phyloP scores from a whole-genome alignment of 139 green algal species.

The Chlamydomonas asymmetrica region DNA sequence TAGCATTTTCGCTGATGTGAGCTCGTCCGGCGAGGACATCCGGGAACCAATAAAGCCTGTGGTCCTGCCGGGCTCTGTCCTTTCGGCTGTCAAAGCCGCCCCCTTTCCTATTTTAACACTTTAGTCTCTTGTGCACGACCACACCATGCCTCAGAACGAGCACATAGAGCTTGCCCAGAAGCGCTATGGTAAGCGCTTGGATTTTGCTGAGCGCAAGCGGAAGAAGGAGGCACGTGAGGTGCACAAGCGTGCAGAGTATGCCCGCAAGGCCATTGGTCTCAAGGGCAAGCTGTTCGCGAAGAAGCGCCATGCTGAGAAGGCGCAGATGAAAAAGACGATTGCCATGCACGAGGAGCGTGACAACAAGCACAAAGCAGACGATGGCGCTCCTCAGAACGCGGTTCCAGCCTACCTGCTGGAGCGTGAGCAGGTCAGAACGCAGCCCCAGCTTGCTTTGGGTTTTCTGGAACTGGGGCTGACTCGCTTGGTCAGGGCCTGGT shows the following conservation, averaged over 20 bases:
- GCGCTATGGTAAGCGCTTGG: slow-evolving; percentile 81
- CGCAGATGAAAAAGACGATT: slow-evolving; percentile 98
- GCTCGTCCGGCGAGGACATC: too few species aligned
- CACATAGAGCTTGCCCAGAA: slow-evolving; percentile 98
- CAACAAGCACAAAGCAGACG: slow-evolving; percentile 91
- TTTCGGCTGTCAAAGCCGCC: too few species aligned
- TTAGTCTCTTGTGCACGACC: too few species aligned
- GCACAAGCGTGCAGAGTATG: slow-evolving; percentile 85
- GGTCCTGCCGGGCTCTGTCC: too few species aligned
- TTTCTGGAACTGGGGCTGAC: too few species aligned
- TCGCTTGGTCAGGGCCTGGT: too few species aligned
- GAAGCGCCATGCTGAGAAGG: slow-evolving; percentile 97
- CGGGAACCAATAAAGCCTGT: too few species aligned
- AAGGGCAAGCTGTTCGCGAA: slow-evolving; percentile 99
- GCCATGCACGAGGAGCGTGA: slow-evolving; percentile 96
- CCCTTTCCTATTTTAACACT: too few species aligned
- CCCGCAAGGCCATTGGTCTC: slow-evolving; percentile 85
- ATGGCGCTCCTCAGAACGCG: slow-evolving; percentile 81
- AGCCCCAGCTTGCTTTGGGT: too few species aligned
- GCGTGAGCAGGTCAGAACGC: slow-evolving; percentile 89
- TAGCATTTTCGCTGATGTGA: neutral
- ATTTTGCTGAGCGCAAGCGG: slow-evolving; percentile 91
- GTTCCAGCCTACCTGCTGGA: slow-evolving; percentile 98
- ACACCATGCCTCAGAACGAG: slow-evolving; percentile 97
- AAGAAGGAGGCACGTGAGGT: slow-evolving; percentile 94